These are phyloP conservation scores for Epichloe scottii DNA, from an alignment of 2,329 filamentous ascomycete genomes.

Conservation along the genomic window DNA sequence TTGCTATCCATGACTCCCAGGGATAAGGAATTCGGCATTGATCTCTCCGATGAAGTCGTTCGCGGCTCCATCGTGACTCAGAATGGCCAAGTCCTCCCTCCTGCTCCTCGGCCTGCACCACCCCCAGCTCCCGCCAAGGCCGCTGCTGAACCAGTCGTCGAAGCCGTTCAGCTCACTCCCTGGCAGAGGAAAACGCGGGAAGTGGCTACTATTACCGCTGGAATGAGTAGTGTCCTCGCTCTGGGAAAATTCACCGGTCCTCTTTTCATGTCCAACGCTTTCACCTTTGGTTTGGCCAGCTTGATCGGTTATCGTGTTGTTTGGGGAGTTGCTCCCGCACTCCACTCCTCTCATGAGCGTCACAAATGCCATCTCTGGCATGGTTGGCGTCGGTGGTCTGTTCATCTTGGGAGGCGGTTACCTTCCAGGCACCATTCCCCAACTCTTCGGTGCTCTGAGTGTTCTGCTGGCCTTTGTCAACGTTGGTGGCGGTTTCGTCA, in stretches of 20 bases:
- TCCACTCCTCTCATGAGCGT: conserved; percentile 90
- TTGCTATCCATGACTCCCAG: conserved; percentile 69
- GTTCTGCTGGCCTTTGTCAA: conserved; percentile 82
- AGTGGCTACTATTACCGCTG: conserved; percentile 60
- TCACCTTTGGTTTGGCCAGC: conserved; percentile 73
- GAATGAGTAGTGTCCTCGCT: conserved; percentile 62
- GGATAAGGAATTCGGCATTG: conserved; percentile 67
- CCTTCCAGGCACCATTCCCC: conserved; percentile 65
- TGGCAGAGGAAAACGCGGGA: conserved; percentile 71
- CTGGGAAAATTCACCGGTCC: conserved; percentile 73
- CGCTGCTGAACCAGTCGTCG: conserved; percentile 33
- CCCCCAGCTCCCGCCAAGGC: conserved; percentile 37
- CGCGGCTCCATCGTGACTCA: conserved; percentile 73
- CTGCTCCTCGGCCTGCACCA: conserved; percentile 55
- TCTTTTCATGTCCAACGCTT: conserved; percentile 77
- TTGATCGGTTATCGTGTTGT: conserved; percentile 81
- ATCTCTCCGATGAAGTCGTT: conserved; percentile 74
- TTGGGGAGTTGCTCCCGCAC: conserved; percentile 72
- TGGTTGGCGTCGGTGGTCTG: conserved; percentile 80
- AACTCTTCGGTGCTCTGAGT: conserved; percentile 64
- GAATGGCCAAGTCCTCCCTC: conserved; percentile 63
- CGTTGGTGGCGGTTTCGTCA: conserved; percentile 77
- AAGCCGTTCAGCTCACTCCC: conserved; percentile 58
- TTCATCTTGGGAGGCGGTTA: conserved; percentile 82
- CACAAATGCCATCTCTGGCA: conserved; percentile 83